Evolutionary conservation across 1,139 yeast genomes (phyloP), one percentile per base, ranked within the genome.

Genomic region (Casaregolazyma lundiana): DNA sequence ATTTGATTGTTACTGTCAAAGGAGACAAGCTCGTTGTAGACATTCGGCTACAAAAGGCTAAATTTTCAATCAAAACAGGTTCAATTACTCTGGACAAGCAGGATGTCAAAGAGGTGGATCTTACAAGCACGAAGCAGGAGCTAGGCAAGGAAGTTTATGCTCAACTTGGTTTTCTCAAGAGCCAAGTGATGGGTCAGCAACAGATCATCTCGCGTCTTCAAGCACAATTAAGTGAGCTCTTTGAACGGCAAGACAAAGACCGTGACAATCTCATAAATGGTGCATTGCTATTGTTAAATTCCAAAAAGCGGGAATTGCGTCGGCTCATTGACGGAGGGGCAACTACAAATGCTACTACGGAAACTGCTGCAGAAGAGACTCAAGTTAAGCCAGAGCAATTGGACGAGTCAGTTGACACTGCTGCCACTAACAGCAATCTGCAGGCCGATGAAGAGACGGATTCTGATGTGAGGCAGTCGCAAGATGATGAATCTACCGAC

Each of bases 301-400:
- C 42, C 19, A 53, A 53, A 35, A 53, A 53, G 45, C 44, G 26
- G 9, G 46, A 44, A 41, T 50, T 53, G 13, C 39, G 35, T 34
- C 48, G 50, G 19, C 43, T 53, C 19, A 41, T 26, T 35, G 44
- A 24, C 7, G 32, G 32, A 21, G 24, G 24, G n/a, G n/a, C n/a
- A 13, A 26, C 29, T n/a, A 30, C 22, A 17, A 30, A 17, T 8
- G 6, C 19, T 6, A 13, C 11, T 32, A n/a, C n/a, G n/a, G n/a
- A n/a, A n/a, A n/a, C n/a, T n/a, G n/a, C n/a, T n/a, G n/a, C n/a
- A n/a, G n/a, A n/a, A n/a, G n/a, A n/a, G n/a, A n/a, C n/a, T n/a
- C n/a, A n/a, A n/a, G n/a, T n/a, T n/a, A n/a, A n/a, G n/a, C n/a
- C n/a, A n/a, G n/a, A n/a, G n/a, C n/a, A n/a, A n/a, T n/a, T n/a